phyloP scores from a whole-genome alignment of 495 filamentous ascomycete species.

The Xylaria venustula region DNA sequence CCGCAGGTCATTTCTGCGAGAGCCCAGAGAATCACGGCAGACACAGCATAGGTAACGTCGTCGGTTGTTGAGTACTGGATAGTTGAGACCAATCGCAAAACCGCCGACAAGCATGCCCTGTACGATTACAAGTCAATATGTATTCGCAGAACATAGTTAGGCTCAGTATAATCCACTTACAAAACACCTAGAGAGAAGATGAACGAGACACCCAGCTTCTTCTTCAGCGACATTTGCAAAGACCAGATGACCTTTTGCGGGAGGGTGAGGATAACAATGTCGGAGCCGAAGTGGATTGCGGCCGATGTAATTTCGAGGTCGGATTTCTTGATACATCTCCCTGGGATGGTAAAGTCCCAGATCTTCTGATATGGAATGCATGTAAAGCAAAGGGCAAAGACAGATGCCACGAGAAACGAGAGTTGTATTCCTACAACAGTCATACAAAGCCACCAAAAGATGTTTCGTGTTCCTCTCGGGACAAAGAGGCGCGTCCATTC shows the following conservation, averaged over 20 bases:
- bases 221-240: slow-evolving; percentile 21
- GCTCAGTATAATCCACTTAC: slow-evolving; percentile 13
- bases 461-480: slow-evolving; percentile 12
- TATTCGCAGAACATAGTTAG: background rate
- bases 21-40: slow-evolving; percentile 28
- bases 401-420: slow-evolving; percentile 21
- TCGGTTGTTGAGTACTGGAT: slow-evolving; percentile 20
- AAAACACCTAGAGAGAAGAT: slow-evolving; percentile 33
- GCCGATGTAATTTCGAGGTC: slow-evolving; percentile 15
- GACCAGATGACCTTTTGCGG: slow-evolving; percentile 30
- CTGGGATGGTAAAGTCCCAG: slow-evolving; percentile 25
- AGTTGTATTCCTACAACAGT: slow-evolving; percentile 14
- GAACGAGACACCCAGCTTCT: slow-evolving; percentile 23
- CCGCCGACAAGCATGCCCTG: slow-evolving; percentile 29
- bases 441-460: slow-evolving; percentile 17
- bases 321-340: slow-evolving; percentile 20
- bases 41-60: slow-evolving; percentile 23
- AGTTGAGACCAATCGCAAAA: slow-evolving; percentile 29
- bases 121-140: background rate
- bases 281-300: slow-evolving; percentile 24
- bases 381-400: slow-evolving; percentile 31
- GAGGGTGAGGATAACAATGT: slow-evolving; percentile 31
- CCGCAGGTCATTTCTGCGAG: slow-evolving; percentile 33
- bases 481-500: slow-evolving; percentile 27
- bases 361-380: slow-evolving; percentile 34